A percentile compares a stretch with the other conserved stretches of the same genome.
Evolutionary conservation across 768 basidiomycete genomes (phyloP).

Genomic region (Auriscalpium microsporum): DNA sequence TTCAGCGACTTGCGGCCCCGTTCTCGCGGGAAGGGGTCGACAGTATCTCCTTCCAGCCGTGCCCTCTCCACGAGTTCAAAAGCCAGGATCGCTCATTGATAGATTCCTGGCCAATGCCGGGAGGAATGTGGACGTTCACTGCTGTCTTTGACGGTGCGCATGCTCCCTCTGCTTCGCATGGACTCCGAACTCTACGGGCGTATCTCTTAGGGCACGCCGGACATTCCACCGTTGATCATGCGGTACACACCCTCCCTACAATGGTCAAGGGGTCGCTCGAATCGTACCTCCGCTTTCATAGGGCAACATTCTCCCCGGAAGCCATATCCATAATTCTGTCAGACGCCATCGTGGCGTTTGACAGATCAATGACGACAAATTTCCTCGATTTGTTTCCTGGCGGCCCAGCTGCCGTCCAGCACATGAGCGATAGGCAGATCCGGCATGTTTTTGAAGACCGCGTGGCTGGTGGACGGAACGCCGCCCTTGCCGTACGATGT

Average conservation of each 20-base stretch:
- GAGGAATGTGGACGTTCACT: slow-evolving; percentile 35
- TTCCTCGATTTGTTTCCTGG: slow-evolving; percentile 43
- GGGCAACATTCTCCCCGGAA: slow-evolving; percentile 20
- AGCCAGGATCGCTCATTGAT: slow-evolving; percentile 35
- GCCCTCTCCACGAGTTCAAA: slow-evolving; percentile 24
- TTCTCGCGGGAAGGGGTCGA: slow-evolving; percentile 27
- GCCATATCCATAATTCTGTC: slow-evolving; percentile 32
- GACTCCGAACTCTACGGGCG: not conserved
- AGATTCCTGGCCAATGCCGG: slow-evolving; percentile 34
- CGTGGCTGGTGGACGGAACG: slow-evolving; percentile 46
- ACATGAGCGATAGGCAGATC: slow-evolving; percentile 43
- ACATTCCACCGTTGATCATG: slow-evolving; percentile 39
- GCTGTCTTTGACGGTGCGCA: slow-evolving; percentile 39
- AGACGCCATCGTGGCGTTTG: slow-evolving; percentile 31
- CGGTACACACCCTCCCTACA: slow-evolving; percentile 31
- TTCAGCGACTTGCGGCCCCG: slow-evolving; percentile 31
- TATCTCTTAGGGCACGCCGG: slow-evolving; percentile 36
- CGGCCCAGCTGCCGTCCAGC: slow-evolving; percentile 37
- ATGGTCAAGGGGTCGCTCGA: slow-evolving; percentile 33
- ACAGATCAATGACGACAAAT: slow-evolving; percentile 34
- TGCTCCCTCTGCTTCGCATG: not conserved
- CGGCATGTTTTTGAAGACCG: slow-evolving; percentile 58
- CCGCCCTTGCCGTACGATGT: slow-evolving; percentile 57
- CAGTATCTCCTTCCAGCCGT: slow-evolving; percentile 37
- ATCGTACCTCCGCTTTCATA: slow-evolving; percentile 22